Base-by-base conservation (phyloP, 1,284 basidiomycete genomes). In the Vanrija pseudolonga region DNA sequence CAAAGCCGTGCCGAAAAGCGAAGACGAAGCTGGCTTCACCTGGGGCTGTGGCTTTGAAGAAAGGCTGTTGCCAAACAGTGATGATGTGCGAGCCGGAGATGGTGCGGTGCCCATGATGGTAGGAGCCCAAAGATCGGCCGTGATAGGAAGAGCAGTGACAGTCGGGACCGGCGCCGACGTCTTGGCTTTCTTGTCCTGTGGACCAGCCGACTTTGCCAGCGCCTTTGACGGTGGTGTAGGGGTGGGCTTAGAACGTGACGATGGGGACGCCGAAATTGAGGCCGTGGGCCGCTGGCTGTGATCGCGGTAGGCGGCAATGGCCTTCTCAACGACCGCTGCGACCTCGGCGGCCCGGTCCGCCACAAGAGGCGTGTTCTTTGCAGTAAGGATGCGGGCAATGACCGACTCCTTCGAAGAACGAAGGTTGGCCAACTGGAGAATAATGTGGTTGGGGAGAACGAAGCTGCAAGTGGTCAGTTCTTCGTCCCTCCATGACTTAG, bases 381-480 rank as follows among this genome's bases (percentile, higher is more conserved):
- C 8, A 9, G 32, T 32, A 11, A 54, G 22, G 6, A 32, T 46
- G 15, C 52, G 52, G 3, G 36, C 23, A 6, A 87, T 72, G 2
- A 78, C 78, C 9, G 81, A 77, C 83, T 66, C 86, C 82, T 26
- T 80, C 77, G n/a, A 86, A 83, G 19, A 84, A 80, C 43, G 79
- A 76, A 65, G 51, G 51, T 47, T 85, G 9, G 85, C 85, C 20
- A 92, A 74, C 48, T 80, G 78, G 69, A 89, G 86, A 20, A 91
- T 66, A 57, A 82, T 80, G 57, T 87, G 85, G 61, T 89, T 88
- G 18, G 85, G 80, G 20, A 93, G 77, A 22, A 91, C 82, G 68
- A 43, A 60, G 26, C 61, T 64, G 46, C 9, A 32, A 12, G 23
- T 36, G 9, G 50, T 59, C 45, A 62, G 45, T 24, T 26, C 4